Evolutionary conservation across 345 rosid genomes (phyloP).

Genomic region (Noccaea caerulescens): DNA sequence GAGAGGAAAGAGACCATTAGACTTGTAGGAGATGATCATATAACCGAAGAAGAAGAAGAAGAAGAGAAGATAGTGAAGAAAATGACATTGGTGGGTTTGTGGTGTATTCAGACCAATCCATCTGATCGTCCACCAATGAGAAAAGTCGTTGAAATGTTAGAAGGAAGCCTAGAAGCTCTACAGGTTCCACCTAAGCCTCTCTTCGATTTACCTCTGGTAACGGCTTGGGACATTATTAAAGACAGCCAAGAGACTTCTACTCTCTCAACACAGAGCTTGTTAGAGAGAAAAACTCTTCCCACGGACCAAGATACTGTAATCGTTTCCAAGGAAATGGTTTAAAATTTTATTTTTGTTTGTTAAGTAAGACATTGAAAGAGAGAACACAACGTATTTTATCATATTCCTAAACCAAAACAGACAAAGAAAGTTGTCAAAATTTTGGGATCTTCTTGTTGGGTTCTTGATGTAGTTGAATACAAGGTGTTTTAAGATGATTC

Average conservation of each 20-base stretch:
- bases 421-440: too few relatives aligned
- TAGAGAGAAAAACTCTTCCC: background rate
- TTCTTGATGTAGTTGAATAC: too few relatives aligned
- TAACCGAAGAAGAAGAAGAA: conserved; percentile 9
- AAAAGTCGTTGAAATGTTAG: conserved; percentile 45
- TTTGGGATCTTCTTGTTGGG: too few relatives aligned
- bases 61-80: conserved; percentile 34
- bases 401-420: too few relatives aligned
- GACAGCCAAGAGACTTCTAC: conserved; percentile 10
- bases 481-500: too few relatives aligned
- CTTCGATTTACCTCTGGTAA: background rate
- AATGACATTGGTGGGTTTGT: conserved; percentile 40
- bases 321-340: too few relatives aligned
- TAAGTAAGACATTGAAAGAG: too few relatives aligned
- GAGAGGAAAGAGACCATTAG: conserved; percentile 12
- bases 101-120: conserved; percentile 33
- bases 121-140: conserved; percentile 41
- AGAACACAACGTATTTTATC: too few relatives aligned
- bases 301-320: background rate
- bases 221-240: background rate
- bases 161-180: conserved; percentile 37
- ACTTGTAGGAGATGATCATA: background rate
- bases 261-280: background rate
- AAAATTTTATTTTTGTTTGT: too few relatives aligned
- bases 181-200: conserved; percentile 46